Percentiles rank a stretch among this genome's conserved stretches.
phyloP scores from a whole-genome alignment of 2,329 filamentous ascomycete genomes.

The Alternaria longipes region DNA sequence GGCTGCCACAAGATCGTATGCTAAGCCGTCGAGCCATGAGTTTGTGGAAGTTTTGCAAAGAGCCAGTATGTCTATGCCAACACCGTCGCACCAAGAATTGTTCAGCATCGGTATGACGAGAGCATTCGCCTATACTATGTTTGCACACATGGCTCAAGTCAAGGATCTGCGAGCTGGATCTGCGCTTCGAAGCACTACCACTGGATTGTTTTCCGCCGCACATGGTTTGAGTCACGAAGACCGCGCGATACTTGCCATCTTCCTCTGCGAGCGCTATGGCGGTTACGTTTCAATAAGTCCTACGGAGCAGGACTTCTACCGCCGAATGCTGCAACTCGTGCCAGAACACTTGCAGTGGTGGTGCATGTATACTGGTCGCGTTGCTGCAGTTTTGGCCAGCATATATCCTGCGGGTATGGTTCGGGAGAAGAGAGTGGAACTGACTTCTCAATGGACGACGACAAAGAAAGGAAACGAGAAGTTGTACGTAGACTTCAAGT shows the following conservation, averaged over 20 bases:
- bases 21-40: slow-evolving; percentile 57
- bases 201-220: slow-evolving; percentile 70
- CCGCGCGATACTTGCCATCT: slow-evolving; percentile 75
- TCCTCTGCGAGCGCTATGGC: slow-evolving; percentile 78
- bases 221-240: slow-evolving; percentile 79
- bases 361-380: slow-evolving; percentile 69
- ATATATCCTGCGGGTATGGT: slow-evolving; percentile 69
- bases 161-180: slow-evolving; percentile 65
- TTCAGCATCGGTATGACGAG: slow-evolving; percentile 61
- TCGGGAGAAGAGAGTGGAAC: slow-evolving; percentile 45
- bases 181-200: slow-evolving; percentile 76
- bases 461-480: slow-evolving; percentile 43
- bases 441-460: slow-evolving; percentile 36
- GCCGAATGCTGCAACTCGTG: slow-evolving; percentile 63
- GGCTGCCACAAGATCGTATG: slow-evolving; percentile 66
- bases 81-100: slow-evolving; percentile 35
- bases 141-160: slow-evolving; percentile 55
- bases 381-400: slow-evolving; percentile 65
- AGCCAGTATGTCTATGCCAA: slow-evolving; percentile 48
- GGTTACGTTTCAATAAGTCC: slow-evolving; percentile 65
- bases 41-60: slow-evolving; percentile 63
- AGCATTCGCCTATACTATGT: slow-evolving; percentile 69
- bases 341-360: slow-evolving; percentile 69
- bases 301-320: slow-evolving; percentile 64
- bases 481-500: slow-evolving; percentile 41